phyloP scores from a whole-genome alignment of 129 eudicot genomes.

The carrot (Daucus carota) region DH1_v3.0 NC_030386.2:26903501-26904000 shows the following conservation, averaged over 20 bases:
- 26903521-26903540: background rate
- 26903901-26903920: slow-evolving; percentile 36
- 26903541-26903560: background rate
- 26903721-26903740: background rate
- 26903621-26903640: background rate
- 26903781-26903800: slow-evolving; percentile 2
- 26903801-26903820: slow-evolving; percentile 27
- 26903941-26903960: slow-evolving; percentile 46
- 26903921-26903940: slow-evolving; percentile 40
- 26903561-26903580: background rate
- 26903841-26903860: slow-evolving; percentile 30
- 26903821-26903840: slow-evolving; percentile 30
- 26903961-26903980: background rate
- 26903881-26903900: slow-evolving; percentile 18
- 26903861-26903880: slow-evolving; percentile 20
- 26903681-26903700: background rate
- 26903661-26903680: background rate
- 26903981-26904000: too few species aligned
- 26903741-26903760: background rate
- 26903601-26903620: too few species aligned
- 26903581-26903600: background rate
- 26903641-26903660: slow-evolving; percentile 4
- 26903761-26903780: background rate
- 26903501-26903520: background rate
- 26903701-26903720: background rate